phyloP scores from a whole-genome alignment of 2,329 filamentous ascomycete species.

The Taxawa tesnikishii region DNA sequence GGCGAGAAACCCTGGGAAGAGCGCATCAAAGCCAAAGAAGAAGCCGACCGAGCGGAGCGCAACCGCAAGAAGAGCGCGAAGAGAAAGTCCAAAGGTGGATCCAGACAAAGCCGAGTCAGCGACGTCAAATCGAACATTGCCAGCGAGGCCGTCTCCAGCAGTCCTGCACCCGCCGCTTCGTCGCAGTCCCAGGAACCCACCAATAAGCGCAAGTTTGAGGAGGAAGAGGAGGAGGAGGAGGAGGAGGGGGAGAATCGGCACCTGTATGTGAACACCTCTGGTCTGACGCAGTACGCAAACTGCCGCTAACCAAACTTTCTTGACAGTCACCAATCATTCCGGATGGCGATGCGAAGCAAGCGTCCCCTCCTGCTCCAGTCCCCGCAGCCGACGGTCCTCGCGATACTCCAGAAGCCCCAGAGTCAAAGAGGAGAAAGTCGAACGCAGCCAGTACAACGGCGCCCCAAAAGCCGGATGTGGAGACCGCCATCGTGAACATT shows the following conservation, averaged over 20 bases:
- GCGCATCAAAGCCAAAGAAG: conserved; percentile 44
- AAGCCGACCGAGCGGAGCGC: conserved; percentile 40
- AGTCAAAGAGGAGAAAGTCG: conserved; percentile 4
- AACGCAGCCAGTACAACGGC: conserved; percentile 9
- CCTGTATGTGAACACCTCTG: conserved; percentile 1
- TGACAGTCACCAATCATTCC: too few relatives aligned
- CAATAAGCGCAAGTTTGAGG: conserved; percentile 21
- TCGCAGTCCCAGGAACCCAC: conserved; percentile 5
- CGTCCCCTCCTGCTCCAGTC: background rate
- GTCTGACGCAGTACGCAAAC: too few relatives aligned
- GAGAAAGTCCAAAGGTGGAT: conserved; percentile 28
- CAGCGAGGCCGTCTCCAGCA: conserved; percentile 1
- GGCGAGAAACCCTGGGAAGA: conserved; percentile 84
- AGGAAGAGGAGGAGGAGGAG: too few relatives aligned
- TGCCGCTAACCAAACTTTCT: too few relatives aligned
- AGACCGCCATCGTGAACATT: conserved; percentile 23
- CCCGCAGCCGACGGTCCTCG: too few relatives aligned
- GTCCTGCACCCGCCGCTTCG: conserved; percentile 4
- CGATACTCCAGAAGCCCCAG: too few relatives aligned
- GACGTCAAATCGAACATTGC: conserved; percentile 12
- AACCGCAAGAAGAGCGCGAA: conserved; percentile 49
- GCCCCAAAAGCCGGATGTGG: conserved; percentile 13
- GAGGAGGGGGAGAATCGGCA: too few relatives aligned
- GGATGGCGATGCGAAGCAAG: too few relatives aligned
- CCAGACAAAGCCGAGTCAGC: conserved; percentile 16